Conservation (phyloP, 495 filamentous ascomycete species). For the Pseudevernia furfuracea region DNA sequence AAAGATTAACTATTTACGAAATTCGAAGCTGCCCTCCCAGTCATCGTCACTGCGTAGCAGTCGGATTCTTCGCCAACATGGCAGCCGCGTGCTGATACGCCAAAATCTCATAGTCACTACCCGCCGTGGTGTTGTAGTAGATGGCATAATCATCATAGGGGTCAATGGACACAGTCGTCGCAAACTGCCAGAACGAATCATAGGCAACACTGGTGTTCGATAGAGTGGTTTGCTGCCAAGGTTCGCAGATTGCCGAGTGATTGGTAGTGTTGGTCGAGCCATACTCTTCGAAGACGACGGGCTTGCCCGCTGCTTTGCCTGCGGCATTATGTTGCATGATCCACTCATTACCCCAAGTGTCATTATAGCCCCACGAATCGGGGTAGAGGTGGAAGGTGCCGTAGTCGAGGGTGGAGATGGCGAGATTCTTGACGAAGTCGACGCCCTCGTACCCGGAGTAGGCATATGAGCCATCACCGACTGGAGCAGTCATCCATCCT, state of each 20-base stretch:
- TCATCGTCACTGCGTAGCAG: slow-evolving; percentile 5
- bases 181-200: slow-evolving; percentile 63
- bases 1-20: neutral
- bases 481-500: slow-evolving; percentile 38
- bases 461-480: slow-evolving; percentile 47
- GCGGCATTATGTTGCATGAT: slow-evolving; percentile 51
- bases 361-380: slow-evolving; percentile 39
- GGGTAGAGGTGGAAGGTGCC: slow-evolving; percentile 63
- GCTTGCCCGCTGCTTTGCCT: slow-evolving; percentile 51
- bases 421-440: slow-evolving; percentile 56
- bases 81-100: slow-evolving; percentile 20
- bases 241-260: slow-evolving; percentile 34
- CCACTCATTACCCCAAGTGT: slow-evolving; percentile 49
- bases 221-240: slow-evolving; percentile 53
- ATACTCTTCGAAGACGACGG: slow-evolving; percentile 65
- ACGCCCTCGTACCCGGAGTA: slow-evolving; percentile 53
- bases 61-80: slow-evolving; percentile 24
- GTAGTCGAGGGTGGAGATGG: slow-evolving; percentile 54
- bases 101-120: slow-evolving; percentile 20
- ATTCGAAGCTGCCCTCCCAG: neutral
- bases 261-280: slow-evolving; percentile 24
- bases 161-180: slow-evolving; percentile 26
- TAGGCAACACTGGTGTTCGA: slow-evolving; percentile 43
- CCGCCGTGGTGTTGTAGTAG: slow-evolving; percentile 19
- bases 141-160: slow-evolving; percentile 26